These are phyloP conservation scores for Botryococcus braunii DNA, from an alignment of 163 green algal genomes.

Conservation along the genomic window DNA sequence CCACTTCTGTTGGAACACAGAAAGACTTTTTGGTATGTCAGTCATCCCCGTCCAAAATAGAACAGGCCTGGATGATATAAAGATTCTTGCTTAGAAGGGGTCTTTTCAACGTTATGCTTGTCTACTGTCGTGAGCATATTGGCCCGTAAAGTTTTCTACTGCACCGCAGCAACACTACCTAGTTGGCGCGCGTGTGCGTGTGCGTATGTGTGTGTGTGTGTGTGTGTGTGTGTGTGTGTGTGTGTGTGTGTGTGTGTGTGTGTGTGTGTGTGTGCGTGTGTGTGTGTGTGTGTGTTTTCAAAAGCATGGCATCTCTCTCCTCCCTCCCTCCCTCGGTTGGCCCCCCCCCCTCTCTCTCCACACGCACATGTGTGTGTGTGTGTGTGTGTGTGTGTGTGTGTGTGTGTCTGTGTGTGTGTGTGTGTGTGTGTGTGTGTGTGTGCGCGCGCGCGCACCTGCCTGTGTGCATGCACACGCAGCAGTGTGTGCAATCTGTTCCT, in stretches of 20 bases:
- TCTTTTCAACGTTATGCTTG: neutral
- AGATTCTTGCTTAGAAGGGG: no score
- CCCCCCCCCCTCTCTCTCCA: no score
- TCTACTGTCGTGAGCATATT: conserved; percentile 1
- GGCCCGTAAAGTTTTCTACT: neutral
- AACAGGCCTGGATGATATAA: no score
- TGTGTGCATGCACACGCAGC: neutral
- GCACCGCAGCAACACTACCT: neutral
- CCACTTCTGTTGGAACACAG: conserved; percentile 61
- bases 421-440: no score
- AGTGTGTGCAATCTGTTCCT: neutral
- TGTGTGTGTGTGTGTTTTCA: neutral
- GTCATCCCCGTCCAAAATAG: neutral
- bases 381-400: neutral
- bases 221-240: neutral
- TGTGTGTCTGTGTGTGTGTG: no score
- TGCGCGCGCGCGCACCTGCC: neutral
- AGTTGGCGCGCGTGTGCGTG: neutral
- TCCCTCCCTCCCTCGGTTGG: no score
- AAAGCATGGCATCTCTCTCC: neutral
- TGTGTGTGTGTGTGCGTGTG: neutral
- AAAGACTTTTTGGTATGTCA: conserved; percentile 47
- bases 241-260: neutral
- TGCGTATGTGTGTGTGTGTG: conserved; percentile 18
- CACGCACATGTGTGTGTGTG: no score